A percentile compares a stretch with the other conserved stretches of the same genome.
phyloP scores from a whole-genome alignment of 1,139 yeast genomes.

The Martiniozyma asiatica region DNA sequence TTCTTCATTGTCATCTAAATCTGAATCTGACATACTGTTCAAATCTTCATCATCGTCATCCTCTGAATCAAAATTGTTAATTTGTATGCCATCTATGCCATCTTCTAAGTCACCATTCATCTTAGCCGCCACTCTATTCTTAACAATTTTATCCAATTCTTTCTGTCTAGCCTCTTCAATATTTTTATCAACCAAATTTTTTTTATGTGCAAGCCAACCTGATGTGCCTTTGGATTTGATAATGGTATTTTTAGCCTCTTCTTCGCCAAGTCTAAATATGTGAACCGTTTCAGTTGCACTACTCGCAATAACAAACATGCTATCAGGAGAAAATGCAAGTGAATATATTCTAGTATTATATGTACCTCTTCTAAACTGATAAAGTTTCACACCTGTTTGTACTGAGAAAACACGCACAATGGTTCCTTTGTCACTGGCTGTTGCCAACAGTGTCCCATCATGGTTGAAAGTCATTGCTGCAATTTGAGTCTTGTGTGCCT shows the following conservation, averaged over 20 bases:
- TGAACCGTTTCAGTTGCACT: slow-evolving; percentile 92
- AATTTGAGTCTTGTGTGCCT: slow-evolving; percentile 81
- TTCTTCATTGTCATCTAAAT: slow-evolving; percentile 14
- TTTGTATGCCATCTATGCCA: slow-evolving; percentile 1
- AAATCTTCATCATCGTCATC: slow-evolving; percentile 14
- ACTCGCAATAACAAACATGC: slow-evolving; percentile 67
- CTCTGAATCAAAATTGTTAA: slow-evolving; percentile 9
- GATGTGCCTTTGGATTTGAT: slow-evolving; percentile 10
- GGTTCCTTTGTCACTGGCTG: slow-evolving; percentile 94
- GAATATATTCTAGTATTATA: slow-evolving; percentile 86
- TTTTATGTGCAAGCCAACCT: slow-evolving; percentile 9
- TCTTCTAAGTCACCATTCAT: slow-evolving; percentile 1
- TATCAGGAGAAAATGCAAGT: slow-evolving; percentile 66
- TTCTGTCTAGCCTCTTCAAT: slow-evolving; percentile 9
- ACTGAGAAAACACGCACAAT: slow-evolving; percentile 82
- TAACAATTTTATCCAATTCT: slow-evolving; percentile 10
- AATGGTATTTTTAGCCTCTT: slow-evolving; percentile 33
- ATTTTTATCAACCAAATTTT: slow-evolving; percentile 6
- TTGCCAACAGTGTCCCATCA: slow-evolving; percentile 78
- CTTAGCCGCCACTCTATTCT: slow-evolving; percentile 6
- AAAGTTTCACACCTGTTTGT: slow-evolving; percentile 68
- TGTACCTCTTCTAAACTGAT: slow-evolving; percentile 89
- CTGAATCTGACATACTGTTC: slow-evolving; percentile 5
- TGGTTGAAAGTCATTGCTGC: slow-evolving; percentile 68
- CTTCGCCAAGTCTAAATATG: slow-evolving; percentile 63